These are phyloP conservation scores for Chalciporus chontae DNA, from an alignment of 768 basidiomycete species.

Conservation along the genomic window DNA sequence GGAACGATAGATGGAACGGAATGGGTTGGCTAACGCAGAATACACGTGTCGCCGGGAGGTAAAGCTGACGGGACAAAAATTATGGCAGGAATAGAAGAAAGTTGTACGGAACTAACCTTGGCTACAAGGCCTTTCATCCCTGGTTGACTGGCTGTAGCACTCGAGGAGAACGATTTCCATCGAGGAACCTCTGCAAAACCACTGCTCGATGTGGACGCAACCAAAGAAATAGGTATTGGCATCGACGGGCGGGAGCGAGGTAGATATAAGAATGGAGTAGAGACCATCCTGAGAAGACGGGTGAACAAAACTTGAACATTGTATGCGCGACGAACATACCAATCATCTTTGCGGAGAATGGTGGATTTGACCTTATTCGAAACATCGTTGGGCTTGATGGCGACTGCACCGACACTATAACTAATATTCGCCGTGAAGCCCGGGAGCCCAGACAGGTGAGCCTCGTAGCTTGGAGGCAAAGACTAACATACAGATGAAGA, in stretches of 20 bases:
- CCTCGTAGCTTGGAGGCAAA: constrained; percentile 67
- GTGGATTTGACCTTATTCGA: constrained; percentile 48
- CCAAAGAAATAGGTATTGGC: constrained; percentile 47
- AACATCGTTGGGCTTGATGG: constrained; percentile 45
- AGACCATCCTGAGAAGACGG: constrained; percentile 41
- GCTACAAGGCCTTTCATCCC: constrained; percentile 37
- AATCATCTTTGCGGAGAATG: constrained; percentile 49
- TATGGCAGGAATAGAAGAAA: neutral
- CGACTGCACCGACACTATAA: constrained; percentile 54
- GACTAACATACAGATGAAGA: constrained; percentile 37
- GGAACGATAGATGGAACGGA: constrained; percentile 63
- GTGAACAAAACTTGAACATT: neutral
- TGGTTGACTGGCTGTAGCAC: constrained; percentile 36
- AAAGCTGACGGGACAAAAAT: constrained; percentile 30
- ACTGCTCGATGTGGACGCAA: constrained; percentile 16
- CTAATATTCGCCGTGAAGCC: constrained; percentile 66
- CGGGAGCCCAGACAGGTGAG: constrained; percentile 66
- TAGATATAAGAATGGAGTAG: constrained; percentile 60
- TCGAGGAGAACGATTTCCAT: constrained; percentile 49
- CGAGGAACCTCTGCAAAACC: constrained; percentile 45
- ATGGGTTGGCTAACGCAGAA: constrained; percentile 58
- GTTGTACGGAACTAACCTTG: constrained; percentile 22
- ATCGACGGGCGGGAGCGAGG: constrained; percentile 62
- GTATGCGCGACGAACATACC: constrained; percentile 36
- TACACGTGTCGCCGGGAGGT: constrained; percentile 56